Conservation (phyloP, 2,329 filamentous ascomycete genomes). For the Fusarium sp. region DNA sequence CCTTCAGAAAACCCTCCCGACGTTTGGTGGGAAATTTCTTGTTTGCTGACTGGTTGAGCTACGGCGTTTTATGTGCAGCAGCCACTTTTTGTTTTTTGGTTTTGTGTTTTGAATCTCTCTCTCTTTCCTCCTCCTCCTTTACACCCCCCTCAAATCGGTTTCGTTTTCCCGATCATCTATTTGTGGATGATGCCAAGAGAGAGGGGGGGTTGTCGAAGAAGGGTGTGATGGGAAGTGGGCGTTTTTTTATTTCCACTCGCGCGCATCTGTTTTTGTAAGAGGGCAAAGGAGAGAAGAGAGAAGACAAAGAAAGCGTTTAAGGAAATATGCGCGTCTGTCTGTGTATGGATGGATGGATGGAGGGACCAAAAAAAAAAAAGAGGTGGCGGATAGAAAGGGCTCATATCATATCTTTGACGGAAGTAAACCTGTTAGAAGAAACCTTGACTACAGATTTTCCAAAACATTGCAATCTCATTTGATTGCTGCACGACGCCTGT, state of each 20-base stretch:
- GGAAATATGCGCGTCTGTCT: neutral
- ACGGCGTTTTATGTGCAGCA: constrained; percentile 37
- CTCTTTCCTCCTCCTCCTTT: constrained; percentile 1
- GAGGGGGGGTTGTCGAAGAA: constrained; percentile 7
- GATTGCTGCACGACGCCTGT: constrained; percentile 15
- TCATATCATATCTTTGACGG: constrained; percentile 6
- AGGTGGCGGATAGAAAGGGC: constrained; percentile 14
- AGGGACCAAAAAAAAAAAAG: neutral
- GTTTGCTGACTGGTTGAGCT: constrained; percentile 22
- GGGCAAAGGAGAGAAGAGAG: constrained; percentile 29
- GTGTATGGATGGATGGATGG: neutral
- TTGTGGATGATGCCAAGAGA: constrained; percentile 32
- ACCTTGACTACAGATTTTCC: constrained; percentile 10
- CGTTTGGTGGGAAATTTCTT: constrained; percentile 10
- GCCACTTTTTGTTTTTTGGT: constrained; percentile 26
- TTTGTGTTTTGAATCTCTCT: constrained; percentile 15
- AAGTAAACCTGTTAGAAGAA: constrained; percentile 17
- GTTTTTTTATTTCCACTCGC: constrained; percentile 19
- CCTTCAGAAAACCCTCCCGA: neutral
- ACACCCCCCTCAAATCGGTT: constrained; percentile 8
- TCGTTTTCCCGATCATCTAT: neutral
- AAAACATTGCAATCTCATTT: constrained; percentile 8
- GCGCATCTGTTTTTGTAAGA: neutral
- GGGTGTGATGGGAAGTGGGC: constrained; percentile 20
- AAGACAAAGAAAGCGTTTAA: constrained; percentile 18